phyloP scores from a whole-genome alignment of 805 yeast species.

The Nakazawaea wickerhamii region DNA sequence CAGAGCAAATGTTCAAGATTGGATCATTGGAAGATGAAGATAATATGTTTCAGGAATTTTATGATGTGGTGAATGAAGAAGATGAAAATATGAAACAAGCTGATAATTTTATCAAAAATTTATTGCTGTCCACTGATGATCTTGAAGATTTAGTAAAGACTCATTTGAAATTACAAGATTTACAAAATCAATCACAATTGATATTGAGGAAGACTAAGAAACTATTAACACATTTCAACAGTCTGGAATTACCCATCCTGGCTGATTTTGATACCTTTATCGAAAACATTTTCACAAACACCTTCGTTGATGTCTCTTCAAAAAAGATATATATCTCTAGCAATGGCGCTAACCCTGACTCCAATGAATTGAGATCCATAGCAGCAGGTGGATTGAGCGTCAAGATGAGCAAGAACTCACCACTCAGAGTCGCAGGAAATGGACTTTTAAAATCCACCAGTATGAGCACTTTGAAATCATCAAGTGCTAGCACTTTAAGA shows the following conservation, averaged over 20 bases:
- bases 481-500: neutral
- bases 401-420: conserved; percentile 3
- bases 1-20: conserved; percentile 11
- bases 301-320: neutral
- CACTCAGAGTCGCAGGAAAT: neutral
- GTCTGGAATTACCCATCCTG: conserved; percentile 29
- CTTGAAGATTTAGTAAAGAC: conserved; percentile 33
- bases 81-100: conserved; percentile 56
- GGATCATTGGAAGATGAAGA: conserved; percentile 18
- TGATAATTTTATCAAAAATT: conserved; percentile 50
- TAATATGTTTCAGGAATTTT: conserved; percentile 30
- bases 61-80: conserved; percentile 25
- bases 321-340: neutral
- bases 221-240: conserved; percentile 27
- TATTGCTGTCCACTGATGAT: conserved; percentile 19
- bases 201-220: conserved; percentile 27
- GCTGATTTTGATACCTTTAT: conserved; percentile 15
- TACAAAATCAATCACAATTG: conserved; percentile 34
- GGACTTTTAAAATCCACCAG: conserved; percentile 4
- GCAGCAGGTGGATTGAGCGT: conserved; percentile 1
- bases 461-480: conserved; percentile 2
- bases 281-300: neutral
- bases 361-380: neutral
- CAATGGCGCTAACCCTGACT: neutral
- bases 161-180: conserved; percentile 35